phyloP scores from a whole-genome alignment of 73 alveolate genomes.

The Paramecium sexaurelia region DNA sequence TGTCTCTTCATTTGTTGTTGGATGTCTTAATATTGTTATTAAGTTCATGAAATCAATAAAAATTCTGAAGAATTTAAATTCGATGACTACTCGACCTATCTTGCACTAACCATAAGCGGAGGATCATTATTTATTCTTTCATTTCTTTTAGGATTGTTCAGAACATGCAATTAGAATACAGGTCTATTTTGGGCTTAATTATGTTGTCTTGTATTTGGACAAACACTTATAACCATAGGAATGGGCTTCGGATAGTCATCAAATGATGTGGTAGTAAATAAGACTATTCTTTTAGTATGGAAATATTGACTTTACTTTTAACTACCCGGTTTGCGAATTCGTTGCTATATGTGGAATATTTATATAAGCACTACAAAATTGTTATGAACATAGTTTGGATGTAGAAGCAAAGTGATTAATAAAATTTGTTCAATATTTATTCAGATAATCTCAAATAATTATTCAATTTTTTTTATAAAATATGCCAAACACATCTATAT shows the following conservation, averaged over 20 bases:
- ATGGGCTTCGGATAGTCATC: background rate
- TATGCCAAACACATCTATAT: too few species aligned
- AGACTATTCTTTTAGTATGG: background rate
- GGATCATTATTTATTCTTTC: background rate
- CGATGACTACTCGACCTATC: background rate
- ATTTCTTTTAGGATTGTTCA: background rate
- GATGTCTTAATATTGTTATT: background rate
- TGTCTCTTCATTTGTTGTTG: conserved; percentile 1
- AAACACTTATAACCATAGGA: background rate
- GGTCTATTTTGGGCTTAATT: background rate
- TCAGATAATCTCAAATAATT: too few species aligned
- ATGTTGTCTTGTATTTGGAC: background rate
- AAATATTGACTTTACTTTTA: background rate
- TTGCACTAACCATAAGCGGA: background rate
- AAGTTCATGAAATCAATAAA: background rate
- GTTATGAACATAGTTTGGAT: conserved; percentile 8
- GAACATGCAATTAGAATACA: background rate
- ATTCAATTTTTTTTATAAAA: too few species aligned
- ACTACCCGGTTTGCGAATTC: background rate
- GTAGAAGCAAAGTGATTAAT: background rate
- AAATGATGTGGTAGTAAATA: background rate
- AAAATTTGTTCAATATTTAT: background rate
- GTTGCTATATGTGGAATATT: background rate
- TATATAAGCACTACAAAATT: background rate
- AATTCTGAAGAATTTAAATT: background rate